phyloP scores from a whole-genome alignment of 2,329 filamentous ascomycete genomes.

The Curvularia lunata region DNA sequence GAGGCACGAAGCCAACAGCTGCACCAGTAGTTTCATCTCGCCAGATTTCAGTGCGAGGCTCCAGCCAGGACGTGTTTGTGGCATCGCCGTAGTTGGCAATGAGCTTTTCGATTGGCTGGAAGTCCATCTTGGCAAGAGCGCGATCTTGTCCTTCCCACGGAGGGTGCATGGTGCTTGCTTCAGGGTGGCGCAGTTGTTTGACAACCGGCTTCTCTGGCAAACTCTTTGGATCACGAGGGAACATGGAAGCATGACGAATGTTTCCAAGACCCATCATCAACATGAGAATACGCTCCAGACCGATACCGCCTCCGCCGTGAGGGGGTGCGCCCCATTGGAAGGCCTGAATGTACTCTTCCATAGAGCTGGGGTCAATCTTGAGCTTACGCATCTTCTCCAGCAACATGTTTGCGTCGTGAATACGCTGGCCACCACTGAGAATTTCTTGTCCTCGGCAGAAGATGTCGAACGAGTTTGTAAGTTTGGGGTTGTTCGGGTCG shows the following conservation, averaged over 20 bases:
- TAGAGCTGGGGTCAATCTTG: constrained; percentile 78
- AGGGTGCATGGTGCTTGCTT: constrained; percentile 80
- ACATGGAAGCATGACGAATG: constrained; percentile 85
- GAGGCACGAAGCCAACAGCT: constrained; percentile 80
- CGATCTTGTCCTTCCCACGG: constrained; percentile 64
- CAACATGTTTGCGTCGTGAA: constrained; percentile 79
- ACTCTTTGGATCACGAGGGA: constrained; percentile 87
- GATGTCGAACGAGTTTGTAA: constrained; percentile 94
- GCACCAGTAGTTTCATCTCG: constrained; percentile 79
- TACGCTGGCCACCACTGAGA: constrained; percentile 89
- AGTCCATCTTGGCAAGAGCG: constrained; percentile 56
- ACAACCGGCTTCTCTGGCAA: constrained; percentile 71
- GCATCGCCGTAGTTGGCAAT: constrained; percentile 96
- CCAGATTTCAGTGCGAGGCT: constrained; percentile 88
- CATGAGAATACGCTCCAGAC: constrained; percentile 86
- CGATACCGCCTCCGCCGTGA: constrained; percentile 88
- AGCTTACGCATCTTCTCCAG: constrained; percentile 75
- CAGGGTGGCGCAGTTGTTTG: constrained; percentile 77
- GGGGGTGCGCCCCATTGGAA: constrained; percentile 90
- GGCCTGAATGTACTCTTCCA: constrained; percentile 88
- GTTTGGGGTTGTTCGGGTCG: constrained; percentile 71
- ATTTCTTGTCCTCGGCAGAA: constrained; percentile 94
- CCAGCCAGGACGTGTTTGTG: constrained; percentile 91
- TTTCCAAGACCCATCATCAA: constrained; percentile 86
- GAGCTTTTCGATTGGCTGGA: constrained; percentile 81